Evolutionary conservation across 495 filamentous ascomycete species (phyloP).

Genomic region (Penicillium subrubescens): DNA sequence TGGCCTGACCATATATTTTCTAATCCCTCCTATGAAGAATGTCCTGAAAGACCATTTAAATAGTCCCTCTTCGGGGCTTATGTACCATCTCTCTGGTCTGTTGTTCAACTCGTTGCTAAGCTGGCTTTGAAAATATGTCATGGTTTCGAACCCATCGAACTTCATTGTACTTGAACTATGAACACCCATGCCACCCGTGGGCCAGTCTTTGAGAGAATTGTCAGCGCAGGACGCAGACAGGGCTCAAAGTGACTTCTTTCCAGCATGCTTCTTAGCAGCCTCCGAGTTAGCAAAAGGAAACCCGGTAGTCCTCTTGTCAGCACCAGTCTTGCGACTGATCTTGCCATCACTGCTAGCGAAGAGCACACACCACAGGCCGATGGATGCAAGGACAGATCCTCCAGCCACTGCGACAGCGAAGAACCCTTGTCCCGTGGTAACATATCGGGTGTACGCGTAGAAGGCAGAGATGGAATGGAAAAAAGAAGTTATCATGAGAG

Average conservation of each 20-base stretch:
- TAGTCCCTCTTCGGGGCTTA: too few species aligned
- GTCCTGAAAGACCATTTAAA: too few species aligned
- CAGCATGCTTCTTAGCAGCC: conserved; percentile 58
- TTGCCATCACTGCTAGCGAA: conserved; percentile 67
- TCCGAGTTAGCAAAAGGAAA: conserved; percentile 67
- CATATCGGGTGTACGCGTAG: conserved; percentile 69
- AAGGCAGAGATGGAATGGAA: conserved; percentile 67
- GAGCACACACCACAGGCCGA: conserved; percentile 74
- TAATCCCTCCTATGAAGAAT: too few species aligned
- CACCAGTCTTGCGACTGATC: conserved; percentile 71
- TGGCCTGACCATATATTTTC: too few species aligned
- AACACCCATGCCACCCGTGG: not conserved
- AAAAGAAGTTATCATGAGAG: conserved; percentile 62
- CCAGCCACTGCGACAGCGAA: conserved; percentile 58
- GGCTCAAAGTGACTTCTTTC: conserved; percentile 34
- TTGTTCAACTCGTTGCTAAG: too few species aligned
- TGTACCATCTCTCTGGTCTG: too few species aligned
- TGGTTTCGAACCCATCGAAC: too few species aligned
- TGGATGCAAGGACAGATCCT: conserved; percentile 54
- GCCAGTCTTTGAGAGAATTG: not conserved
- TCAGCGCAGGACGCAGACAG: too few species aligned
- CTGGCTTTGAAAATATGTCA: too few species aligned
- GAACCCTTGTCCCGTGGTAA: conserved; percentile 48
- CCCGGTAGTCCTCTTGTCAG: conserved; percentile 75
- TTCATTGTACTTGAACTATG: not conserved